Base-by-base conservation (phyloP, 2,329 filamentous ascomycete genomes). In the Corynespora cassiicola region DNA sequence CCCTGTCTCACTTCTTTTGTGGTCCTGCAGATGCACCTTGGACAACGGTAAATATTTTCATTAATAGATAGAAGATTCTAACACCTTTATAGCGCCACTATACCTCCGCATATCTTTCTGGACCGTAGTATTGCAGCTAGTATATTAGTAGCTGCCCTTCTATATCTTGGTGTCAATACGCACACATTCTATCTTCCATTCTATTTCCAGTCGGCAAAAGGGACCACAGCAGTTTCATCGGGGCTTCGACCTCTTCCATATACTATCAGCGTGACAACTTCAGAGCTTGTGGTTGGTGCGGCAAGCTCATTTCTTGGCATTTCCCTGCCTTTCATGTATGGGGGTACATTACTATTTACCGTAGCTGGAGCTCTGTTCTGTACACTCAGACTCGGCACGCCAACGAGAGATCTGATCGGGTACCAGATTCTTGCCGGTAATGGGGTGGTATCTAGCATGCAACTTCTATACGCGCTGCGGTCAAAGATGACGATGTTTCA, bases 251-350 rank as follows among this genome's bases (percentile, higher is more conserved):
- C 25, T 40, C 14, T 50, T 35, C 34, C 35, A 39, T 22, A 52
- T 55, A 34, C 66, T 66, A 44, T 31, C 5, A 25, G 17, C 5
- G 65, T 70, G 41, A 56, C 58, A 14, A 54, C 68, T 33, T 61
- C 61, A 31, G 41, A 52, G 10, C 49, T 54, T 14, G 44, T 45
- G 10, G 61, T 65, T 7, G 46, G 60, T 1, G 61, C 11, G 60
- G 68, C 14, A 45, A 53, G 36, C 56, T 45, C 9, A 29, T 67
- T 7, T 58, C 61, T 5, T 35, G 62, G n/a, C 38, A 67, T 15
- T 44, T 69, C 8, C 24, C 45, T 51, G 2, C 65, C 59, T 3
- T 62, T 61, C 45, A 59, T 70, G 50, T 52, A 55, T 28, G 14
- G 47, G 10, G 43, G 50, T 6, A 31, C 54, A 4, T 29, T 50